These are phyloP conservation scores for Fusarium caatingaense DNA, from an alignment of 2,329 filamentous ascomycete genomes.

Conservation along the genomic window DNA sequence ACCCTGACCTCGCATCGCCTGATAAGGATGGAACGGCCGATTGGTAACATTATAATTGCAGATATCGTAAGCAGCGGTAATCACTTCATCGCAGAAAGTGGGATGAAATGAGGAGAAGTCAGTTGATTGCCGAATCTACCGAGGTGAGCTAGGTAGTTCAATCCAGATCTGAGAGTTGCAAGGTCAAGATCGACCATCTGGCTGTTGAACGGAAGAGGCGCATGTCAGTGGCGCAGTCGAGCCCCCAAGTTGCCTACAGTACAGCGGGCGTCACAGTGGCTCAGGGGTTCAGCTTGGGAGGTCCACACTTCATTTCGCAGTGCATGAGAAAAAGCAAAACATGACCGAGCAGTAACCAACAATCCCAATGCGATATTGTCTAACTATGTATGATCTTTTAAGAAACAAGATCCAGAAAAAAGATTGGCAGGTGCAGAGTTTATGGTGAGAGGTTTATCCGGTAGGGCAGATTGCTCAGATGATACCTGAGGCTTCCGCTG, in stretches of 20 bases:
- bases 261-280: not conserved
- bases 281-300: not conserved
- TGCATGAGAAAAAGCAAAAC: not conserved
- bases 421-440: not conserved
- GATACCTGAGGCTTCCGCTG: not conserved
- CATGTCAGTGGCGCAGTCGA: not conserved
- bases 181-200: not conserved
- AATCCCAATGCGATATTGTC: not conserved
- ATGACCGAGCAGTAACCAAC: too few species aligned
- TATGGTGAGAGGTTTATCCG: not conserved
- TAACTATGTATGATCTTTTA: not conserved
- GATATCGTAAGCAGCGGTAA: constrained; percentile 16
- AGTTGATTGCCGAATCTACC: constrained; percentile 3
- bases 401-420: not conserved
- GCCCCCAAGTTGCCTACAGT: too few species aligned
- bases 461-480: not conserved
- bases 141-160: not conserved
- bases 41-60: not conserved
- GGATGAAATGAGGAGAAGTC: constrained; percentile 15
- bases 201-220: not conserved
- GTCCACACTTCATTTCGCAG: not conserved
- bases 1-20: not conserved
- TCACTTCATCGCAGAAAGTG: not conserved
- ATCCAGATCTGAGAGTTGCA: not conserved
- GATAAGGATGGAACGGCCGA: constrained; percentile 2